Evolutionary conservation across 2,329 filamentous ascomycete genomes (phyloP), one percentile per base, ranked within the genome.

Genomic region (Talaromyces sp.): DNA sequence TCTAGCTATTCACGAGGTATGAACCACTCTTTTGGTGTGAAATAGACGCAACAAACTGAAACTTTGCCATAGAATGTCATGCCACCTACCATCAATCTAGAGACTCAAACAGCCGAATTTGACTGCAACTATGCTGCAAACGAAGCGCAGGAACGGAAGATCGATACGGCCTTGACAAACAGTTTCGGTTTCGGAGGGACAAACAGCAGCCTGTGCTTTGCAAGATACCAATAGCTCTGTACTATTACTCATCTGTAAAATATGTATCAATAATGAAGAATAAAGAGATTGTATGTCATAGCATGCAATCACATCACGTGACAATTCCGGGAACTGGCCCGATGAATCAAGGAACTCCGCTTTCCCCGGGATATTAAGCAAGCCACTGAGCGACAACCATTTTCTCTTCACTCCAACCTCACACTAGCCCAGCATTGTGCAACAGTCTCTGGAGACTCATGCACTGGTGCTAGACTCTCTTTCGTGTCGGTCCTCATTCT

Each of bases 101-200:
- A 87, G 10, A 84, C 85, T 7, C 83, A 88, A 6, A 86, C 89
- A 50, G 82, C 82, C 64, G 84, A 87, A 3, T 90, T 91, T 62
- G 81, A 88, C 68, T 96, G 94, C 80, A 97, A 98, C 74, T 94
- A 97, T 76, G 88, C 97, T 3, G 87, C 93, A 0, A 82, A 87
- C 3, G 74, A 82, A 54, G 84, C 92, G 0, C 93, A 97, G 76
- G 77, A 90, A 61, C 88, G 87, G 69, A 75, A 82, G 2, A 86
- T 98, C 11, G 81, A 87, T 65, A 89, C 94, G 24, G 91, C 91
- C 5, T 72, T 99, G 65, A 95, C 92, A 3, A 99, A 99, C 73
- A 98, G 94, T 75, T 99, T 99, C 79, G 95, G 95, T 0, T 99
- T 99, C 80, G 95, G 95, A 11, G 95, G 95, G 16, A 98, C 94